A percentile compares a stretch with the other conserved stretches of the same genome.
phyloP scores from a whole-genome alignment of 768 basidiomycete genomes.

The Mycena amicta region DNA sequence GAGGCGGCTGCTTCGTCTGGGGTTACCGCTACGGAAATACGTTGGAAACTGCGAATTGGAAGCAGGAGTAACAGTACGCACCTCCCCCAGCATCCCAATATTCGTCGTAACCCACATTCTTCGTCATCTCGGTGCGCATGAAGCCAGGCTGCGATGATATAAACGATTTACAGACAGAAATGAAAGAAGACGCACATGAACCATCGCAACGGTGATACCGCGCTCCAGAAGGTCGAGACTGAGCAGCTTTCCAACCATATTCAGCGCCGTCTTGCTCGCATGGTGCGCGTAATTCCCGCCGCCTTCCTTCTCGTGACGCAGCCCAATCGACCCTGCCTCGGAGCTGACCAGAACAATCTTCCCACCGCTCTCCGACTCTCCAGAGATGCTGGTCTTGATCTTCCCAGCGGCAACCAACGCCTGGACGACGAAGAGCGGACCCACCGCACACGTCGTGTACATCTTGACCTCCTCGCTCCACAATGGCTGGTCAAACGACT shows the following conservation, averaged over 20 bases:
- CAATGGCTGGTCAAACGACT: constrained; percentile 39
- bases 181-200: constrained; percentile 39
- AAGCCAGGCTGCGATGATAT: constrained; percentile 43
- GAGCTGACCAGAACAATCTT: constrained; percentile 48
- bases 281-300: constrained; percentile 54
- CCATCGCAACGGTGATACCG: constrained; percentile 43
- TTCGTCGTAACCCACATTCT: constrained; percentile 44
- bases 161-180: neutral
- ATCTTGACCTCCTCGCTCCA: constrained; percentile 45
- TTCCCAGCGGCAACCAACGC: constrained; percentile 16
- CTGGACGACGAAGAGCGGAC: constrained; percentile 40
- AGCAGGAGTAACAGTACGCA: constrained; percentile 19
- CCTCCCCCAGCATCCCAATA: constrained; percentile 48
- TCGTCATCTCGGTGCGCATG: constrained; percentile 51
- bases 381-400: constrained; percentile 2
- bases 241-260: constrained; percentile 50
- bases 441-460: constrained; percentile 48
- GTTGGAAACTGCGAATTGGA: neutral
- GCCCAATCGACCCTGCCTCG: constrained; percentile 47
- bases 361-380: neutral
- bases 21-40: constrained; percentile 38
- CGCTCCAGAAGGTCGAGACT: constrained; percentile 40
- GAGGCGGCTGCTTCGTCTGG: constrained; percentile 44
- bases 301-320: constrained; percentile 47
- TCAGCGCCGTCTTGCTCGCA: constrained; percentile 48